phyloP scores from a whole-genome alignment of 1,284 basidiomycete species.

The Bondarzewia mesenterica region DNA sequence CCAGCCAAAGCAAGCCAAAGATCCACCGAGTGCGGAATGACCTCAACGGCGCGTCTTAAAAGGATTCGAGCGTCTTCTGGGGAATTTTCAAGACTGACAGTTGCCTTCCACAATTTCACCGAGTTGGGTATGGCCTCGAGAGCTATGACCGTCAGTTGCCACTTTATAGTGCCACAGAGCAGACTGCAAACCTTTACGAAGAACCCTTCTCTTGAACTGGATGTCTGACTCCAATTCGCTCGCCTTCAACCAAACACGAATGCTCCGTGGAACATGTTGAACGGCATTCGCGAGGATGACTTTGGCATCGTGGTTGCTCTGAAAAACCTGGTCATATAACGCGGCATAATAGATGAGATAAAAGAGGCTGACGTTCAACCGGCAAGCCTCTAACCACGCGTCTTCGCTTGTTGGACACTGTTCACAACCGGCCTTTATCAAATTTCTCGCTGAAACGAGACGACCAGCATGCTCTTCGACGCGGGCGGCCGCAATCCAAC shows the following conservation, averaged over 20 bases:
- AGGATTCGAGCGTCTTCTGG: constrained; percentile 87
- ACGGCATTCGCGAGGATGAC: constrained; percentile 91
- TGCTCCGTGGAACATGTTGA: constrained; percentile 87
- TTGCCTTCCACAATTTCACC: constrained; percentile 95
- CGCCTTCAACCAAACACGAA: constrained; percentile 95
- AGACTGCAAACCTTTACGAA: constrained; percentile 68
- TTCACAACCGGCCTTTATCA: constrained; percentile 93
- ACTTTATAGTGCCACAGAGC: background rate
- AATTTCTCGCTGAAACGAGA: constrained; percentile 90
- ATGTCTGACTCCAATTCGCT: constrained; percentile 82
- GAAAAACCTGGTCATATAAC: too few species aligned
- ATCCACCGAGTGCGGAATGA: constrained; percentile 91
- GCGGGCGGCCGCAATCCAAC: constrained; percentile 97
- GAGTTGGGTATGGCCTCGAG: constrained; percentile 97
- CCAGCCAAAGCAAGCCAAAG: constrained; percentile 96
- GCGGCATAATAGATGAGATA: too few species aligned
- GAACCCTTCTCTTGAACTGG: constrained; percentile 84
- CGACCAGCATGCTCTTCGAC: constrained; percentile 95
- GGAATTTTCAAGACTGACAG: constrained; percentile 91
- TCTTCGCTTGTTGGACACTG: constrained; percentile 95
- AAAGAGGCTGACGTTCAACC: constrained; percentile 94
- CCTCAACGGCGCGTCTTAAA: constrained; percentile 90
- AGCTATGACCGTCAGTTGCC: constrained; percentile 36
- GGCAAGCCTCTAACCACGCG: constrained; percentile 93
- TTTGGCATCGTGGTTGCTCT: constrained; percentile 92